phyloP scores from a whole-genome alignment of 2,329 filamentous ascomycete genomes.

The Clarireedia homoeocarpa region DNA sequence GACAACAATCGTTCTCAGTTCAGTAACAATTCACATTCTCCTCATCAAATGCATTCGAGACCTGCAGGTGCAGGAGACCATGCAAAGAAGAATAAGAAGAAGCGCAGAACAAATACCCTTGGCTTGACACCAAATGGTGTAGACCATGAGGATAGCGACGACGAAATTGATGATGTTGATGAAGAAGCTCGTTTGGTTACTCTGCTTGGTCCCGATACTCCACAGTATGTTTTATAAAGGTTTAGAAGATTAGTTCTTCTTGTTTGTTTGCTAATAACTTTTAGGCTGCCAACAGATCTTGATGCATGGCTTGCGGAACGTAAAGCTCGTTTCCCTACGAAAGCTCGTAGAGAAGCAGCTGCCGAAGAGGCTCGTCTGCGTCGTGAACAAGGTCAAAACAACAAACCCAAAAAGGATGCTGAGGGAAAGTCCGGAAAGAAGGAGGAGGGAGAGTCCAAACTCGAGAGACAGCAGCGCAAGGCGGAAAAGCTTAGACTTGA shows the following conservation, averaged over 20 bases:
- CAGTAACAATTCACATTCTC: constrained; percentile 9
- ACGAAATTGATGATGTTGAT: constrained; percentile 58
- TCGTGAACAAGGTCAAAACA: constrained; percentile 23
- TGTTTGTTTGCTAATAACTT: constrained; percentile 22
- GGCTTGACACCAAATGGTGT: constrained; percentile 53
- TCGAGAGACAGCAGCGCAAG: constrained; percentile 46
- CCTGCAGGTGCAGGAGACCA: constrained; percentile 31
- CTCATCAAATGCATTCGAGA: constrained; percentile 14
- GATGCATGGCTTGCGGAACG: constrained; percentile 75
- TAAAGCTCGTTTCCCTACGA: constrained; percentile 72
- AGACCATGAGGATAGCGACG: constrained; percentile 51
- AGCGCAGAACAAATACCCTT: constrained; percentile 63
- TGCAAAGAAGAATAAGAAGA: constrained; percentile 53
- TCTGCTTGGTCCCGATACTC: constrained; percentile 30
- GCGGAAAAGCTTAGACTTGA: constrained; percentile 56
- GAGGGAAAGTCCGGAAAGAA: constrained; percentile 33
- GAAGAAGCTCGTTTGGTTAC: constrained; percentile 41
- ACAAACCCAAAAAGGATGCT: constrained; percentile 27
- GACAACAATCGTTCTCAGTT: constrained; percentile 25
- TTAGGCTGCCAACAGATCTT: constrained; percentile 52
- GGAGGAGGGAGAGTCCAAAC: constrained; percentile 42
- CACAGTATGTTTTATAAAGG: constrained; percentile 28
- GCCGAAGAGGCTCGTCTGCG: constrained; percentile 39
- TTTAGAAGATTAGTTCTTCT: constrained; percentile 25
- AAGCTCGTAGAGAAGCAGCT: constrained; percentile 58